A percentile compares a stretch with the other conserved stretches of the same genome.
Evolutionary conservation across 768 basidiomycete genomes (phyloP).

Genomic region (Termitomyces sp.): DNA sequence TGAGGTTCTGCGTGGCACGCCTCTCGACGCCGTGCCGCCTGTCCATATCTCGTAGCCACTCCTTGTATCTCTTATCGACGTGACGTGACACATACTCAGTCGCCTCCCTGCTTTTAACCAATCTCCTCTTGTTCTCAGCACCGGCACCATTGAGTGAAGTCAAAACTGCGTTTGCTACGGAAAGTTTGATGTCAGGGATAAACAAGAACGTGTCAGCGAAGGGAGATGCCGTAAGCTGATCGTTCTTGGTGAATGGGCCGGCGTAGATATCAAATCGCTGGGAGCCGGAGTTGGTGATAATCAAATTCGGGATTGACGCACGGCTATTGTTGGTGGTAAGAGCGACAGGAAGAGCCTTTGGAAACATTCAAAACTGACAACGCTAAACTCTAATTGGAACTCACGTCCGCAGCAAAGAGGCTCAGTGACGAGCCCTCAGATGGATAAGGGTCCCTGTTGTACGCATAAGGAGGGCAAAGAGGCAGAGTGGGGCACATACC

Average conservation of each 20-base stretch:
- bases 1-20: conserved; percentile 45
- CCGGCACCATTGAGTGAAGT: conserved; percentile 40
- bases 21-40: conserved; percentile 28
- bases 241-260: conserved; percentile 75
- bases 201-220: conserved; percentile 62
- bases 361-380: background rate
- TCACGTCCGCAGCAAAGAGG: conserved; percentile 45
- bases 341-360: conserved; percentile 47
- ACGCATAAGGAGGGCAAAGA: background rate
- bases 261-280: conserved; percentile 62
- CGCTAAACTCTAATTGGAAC: background rate
- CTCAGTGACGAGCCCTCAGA: conserved; percentile 57
- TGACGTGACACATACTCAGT: conserved; percentile 7
- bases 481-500: conserved; percentile 30
- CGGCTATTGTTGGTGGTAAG: conserved; percentile 62
- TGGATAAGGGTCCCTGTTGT: conserved; percentile 52
- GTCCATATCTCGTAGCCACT: conserved; percentile 59
- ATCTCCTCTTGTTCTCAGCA: background rate
- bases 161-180: conserved; percentile 48
- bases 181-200: conserved; percentile 48
- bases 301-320: conserved; percentile 51
- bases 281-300: conserved; percentile 61
- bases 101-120: conserved; percentile 27
- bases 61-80: conserved; percentile 8
- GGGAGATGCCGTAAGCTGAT: conserved; percentile 72